Percentiles rank a stretch among this genome's conserved stretches.
phyloP scores from a whole-genome alignment of 2,329 filamentous ascomycete genomes.

The Claviceps sp. region DNA sequence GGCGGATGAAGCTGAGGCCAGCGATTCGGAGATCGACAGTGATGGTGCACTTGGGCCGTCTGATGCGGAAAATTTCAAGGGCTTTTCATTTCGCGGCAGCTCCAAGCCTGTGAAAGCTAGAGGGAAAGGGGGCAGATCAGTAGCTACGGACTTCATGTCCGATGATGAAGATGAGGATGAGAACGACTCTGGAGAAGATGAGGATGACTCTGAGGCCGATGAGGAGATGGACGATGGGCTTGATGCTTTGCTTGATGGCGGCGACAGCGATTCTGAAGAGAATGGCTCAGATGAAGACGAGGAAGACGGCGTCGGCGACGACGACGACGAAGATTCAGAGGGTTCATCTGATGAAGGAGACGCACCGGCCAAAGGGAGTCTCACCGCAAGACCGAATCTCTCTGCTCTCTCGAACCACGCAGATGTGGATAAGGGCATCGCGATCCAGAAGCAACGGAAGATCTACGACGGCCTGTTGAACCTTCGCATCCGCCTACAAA shows the following conservation, averaged over 20 bases:
- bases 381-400: slow-evolving; percentile 20
- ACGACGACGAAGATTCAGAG: slow-evolving; percentile 19
- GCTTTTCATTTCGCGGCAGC: slow-evolving; percentile 52
- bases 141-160: slow-evolving; percentile 45
- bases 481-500: slow-evolving; percentile 83
- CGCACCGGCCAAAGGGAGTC: slow-evolving; percentile 9
- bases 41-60: slow-evolving; percentile 66
- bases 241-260: slow-evolving; percentile 20
- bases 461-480: slow-evolving; percentile 83
- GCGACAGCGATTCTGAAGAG: slow-evolving; percentile 20
- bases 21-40: slow-evolving; percentile 49
- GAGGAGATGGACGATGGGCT: slow-evolving; percentile 26
- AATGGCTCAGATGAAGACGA: slow-evolving; percentile 20
- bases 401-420: slow-evolving; percentile 17
- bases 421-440: slow-evolving; percentile 73
- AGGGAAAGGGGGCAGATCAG: slow-evolving; percentile 27
- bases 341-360: slow-evolving; percentile 18
- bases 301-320: slow-evolving; percentile 20
- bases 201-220: slow-evolving; percentile 22
- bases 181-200: slow-evolving; percentile 21
- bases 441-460: slow-evolving; percentile 73
- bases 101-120: slow-evolving; percentile 30
- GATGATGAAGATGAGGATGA: slow-evolving; percentile 26
- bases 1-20: slow-evolving; percentile 32
- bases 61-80: slow-evolving; percentile 70